phyloP scores from a whole-genome alignment of 2,329 filamentous ascomycete species.

The Cladosporium halotolerans region DNA sequence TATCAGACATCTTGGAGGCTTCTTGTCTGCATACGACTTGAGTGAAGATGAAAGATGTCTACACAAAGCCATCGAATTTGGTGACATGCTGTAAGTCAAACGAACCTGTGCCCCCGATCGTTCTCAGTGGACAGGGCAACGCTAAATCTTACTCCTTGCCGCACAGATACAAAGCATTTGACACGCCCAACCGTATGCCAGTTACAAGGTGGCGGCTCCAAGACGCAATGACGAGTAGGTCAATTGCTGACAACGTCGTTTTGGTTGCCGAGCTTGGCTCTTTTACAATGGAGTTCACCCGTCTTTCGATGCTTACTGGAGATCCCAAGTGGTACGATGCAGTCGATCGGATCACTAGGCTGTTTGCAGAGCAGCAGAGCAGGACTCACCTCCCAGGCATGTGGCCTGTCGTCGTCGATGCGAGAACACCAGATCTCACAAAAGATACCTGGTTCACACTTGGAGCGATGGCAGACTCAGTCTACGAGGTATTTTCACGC shows the following conservation, averaged over 20 bases:
- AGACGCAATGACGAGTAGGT: constrained; percentile 32
- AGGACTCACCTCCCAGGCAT: constrained; percentile 41
- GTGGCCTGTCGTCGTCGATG: constrained; percentile 43
- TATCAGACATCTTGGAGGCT: constrained; percentile 37
- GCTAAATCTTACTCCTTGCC: too few species aligned
- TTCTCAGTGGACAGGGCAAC: too few species aligned
- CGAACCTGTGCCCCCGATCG: too few species aligned
- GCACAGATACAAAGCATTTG: constrained; percentile 37
- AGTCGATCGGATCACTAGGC: constrained; percentile 36
- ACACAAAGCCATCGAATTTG: constrained; percentile 33
- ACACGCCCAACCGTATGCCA: constrained; percentile 41
- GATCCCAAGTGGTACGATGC: constrained; percentile 44
- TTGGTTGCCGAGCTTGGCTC: constrained; percentile 44
- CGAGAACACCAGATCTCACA: constrained; percentile 35
- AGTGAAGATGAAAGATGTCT: constrained; percentile 31
- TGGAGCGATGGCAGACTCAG: constrained; percentile 31
- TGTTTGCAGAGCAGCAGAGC: constrained; percentile 37
- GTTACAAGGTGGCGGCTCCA: constrained; percentile 41
- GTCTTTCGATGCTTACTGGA: constrained; percentile 40
- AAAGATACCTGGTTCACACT: constrained; percentile 34
- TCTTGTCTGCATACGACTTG: constrained; percentile 32
- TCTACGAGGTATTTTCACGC: constrained; percentile 25
- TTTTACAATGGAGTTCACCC: constrained; percentile 44
- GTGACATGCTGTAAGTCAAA: constrained; percentile 33
- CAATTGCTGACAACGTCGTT: constrained; percentile 35